Percentiles rank a stretch among this genome's conserved stretches.
Conservation (phyloP, 345 rosid genomes). For the Lagerstroemia speciosa region DNA sequence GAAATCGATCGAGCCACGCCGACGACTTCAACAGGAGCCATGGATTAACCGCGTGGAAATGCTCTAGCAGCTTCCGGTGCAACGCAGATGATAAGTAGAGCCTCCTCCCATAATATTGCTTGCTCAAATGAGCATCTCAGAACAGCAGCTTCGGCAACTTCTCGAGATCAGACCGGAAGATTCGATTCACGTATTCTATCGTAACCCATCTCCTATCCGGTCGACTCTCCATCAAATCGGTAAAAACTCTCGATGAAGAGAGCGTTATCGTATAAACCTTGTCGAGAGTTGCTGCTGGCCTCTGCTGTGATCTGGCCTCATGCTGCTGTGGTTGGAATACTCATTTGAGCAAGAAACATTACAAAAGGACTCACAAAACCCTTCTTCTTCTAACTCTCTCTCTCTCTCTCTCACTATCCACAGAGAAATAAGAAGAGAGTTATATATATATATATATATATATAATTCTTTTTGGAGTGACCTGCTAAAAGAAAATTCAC, state of each 20-base stretch:
- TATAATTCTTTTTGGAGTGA: not conserved
- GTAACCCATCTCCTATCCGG: no score
- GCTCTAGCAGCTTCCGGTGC: not conserved
- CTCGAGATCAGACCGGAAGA: not conserved
- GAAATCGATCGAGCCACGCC: not conserved
- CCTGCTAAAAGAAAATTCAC: not conserved
- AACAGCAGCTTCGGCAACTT: conserved; percentile 5
- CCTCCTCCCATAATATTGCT: conserved; percentile 21
- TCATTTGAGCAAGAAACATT: conserved; percentile 34
- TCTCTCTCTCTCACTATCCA: not conserved
- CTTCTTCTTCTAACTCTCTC: not conserved
- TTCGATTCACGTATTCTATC: no score
- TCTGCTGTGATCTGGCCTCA: not conserved
- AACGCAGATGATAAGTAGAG: not conserved
- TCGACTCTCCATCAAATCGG: no score
- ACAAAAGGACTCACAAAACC: conserved; percentile 5
- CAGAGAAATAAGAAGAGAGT: not conserved
- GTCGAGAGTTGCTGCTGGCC: not conserved
- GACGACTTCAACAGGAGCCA: not conserved
- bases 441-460: not conserved
- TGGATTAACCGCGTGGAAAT: not conserved
- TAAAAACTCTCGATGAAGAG: no score
- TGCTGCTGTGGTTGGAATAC: conserved; percentile 20
- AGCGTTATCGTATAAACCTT: not conserved
- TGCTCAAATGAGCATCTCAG: conserved; percentile 33